phyloP scores from a whole-genome alignment of 495 filamentous ascomycete genomes.

The Penicillium nucicola region DNA sequence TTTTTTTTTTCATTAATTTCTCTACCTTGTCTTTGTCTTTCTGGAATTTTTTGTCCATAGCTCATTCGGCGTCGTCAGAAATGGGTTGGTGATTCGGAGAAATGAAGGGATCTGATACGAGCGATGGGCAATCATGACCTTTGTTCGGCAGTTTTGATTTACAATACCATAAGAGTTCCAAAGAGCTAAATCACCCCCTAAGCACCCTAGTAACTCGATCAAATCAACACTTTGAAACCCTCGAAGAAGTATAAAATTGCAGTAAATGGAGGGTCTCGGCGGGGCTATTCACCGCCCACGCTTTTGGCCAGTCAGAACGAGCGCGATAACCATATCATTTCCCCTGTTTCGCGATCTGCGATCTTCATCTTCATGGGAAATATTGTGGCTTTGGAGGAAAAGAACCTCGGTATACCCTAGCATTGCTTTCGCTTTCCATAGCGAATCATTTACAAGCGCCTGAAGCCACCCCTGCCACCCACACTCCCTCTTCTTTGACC shows the following conservation, averaged over 20 bases:
- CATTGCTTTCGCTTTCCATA: neutral
- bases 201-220: neutral
- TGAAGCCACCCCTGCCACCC: neutral
- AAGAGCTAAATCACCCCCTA: too few relatives aligned
- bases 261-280: neutral
- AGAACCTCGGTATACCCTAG: constrained; percentile 9
- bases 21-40: constrained; percentile 9
- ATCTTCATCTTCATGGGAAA: constrained; percentile 14
- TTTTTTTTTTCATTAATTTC: constrained; percentile 4
- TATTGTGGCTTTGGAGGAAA: constrained; percentile 7
- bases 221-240: neutral
- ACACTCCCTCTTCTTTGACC: constrained; percentile 10
- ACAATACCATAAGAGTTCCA: too few relatives aligned
- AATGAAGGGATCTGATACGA: constrained; percentile 14
- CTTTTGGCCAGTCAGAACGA: constrained; percentile 19
- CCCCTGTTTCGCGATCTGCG: constrained; percentile 17
- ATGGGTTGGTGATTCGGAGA: constrained; percentile 22
- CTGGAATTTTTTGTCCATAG: constrained; percentile 27
- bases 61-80: constrained; percentile 29
- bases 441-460: neutral
- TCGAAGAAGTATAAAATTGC: too few relatives aligned
- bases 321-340: constrained; percentile 26
- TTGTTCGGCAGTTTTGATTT: neutral
- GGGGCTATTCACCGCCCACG: constrained; percentile 23
- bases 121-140: constrained; percentile 5